A percentile compares a stretch with the other conserved stretches of the same genome.
Conservation (phyloP, 305 asterid species). For the Solanum hybrid region DNA sequence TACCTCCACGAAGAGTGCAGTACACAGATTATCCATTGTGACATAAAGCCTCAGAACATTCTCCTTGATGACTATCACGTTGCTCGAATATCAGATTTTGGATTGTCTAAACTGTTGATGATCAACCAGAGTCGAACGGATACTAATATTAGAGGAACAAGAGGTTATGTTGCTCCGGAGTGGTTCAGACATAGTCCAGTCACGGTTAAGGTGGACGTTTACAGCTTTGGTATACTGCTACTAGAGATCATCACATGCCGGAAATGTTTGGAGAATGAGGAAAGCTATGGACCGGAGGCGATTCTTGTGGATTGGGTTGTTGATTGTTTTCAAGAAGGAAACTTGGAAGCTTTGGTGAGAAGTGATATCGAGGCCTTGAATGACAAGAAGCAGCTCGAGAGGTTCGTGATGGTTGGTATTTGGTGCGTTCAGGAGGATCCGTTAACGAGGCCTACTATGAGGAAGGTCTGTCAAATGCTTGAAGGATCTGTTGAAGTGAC, state of each 20-base stretch:
- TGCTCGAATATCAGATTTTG: slow-evolving; percentile 51
- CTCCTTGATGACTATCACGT: slow-evolving; percentile 39
- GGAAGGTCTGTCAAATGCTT: slow-evolving; percentile 30
- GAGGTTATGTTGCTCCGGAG: slow-evolving; percentile 46
- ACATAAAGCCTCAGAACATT: slow-evolving; percentile 55
- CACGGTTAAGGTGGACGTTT: slow-evolving; percentile 38
- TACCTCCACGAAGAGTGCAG: slow-evolving; percentile 57
- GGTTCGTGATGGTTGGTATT: slow-evolving; percentile 29
- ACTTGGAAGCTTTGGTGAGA: slow-evolving; percentile 22
- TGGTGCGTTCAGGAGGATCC: slow-evolving; percentile 47
- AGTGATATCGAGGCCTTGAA: slow-evolving; percentile 23
- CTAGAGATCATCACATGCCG: slow-evolving; percentile 40
- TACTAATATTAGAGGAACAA: slow-evolving; percentile 44
- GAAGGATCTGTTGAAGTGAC: slow-evolving; percentile 30
- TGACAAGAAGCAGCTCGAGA: slow-evolving; percentile 20
- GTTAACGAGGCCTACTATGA: slow-evolving; percentile 35
- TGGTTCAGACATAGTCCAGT: slow-evolving; percentile 35
- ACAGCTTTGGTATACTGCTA: slow-evolving; percentile 50
- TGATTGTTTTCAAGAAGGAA: slow-evolving; percentile 31
- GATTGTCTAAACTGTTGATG: slow-evolving; percentile 44
- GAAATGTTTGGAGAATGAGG: slow-evolving; percentile 13
- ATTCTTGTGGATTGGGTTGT: slow-evolving; percentile 33
- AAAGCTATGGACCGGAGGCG: slow-evolving; percentile 3
- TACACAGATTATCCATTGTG: slow-evolving; percentile 53
- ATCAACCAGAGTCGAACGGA: slow-evolving; percentile 33